Percentiles rank a stretch among this genome's conserved stretches.
These are phyloP conservation scores for Diaporthe humulicola DNA, from an alignment of 2,329 filamentous ascomycete genomes.

Conservation along the genomic window DNA sequence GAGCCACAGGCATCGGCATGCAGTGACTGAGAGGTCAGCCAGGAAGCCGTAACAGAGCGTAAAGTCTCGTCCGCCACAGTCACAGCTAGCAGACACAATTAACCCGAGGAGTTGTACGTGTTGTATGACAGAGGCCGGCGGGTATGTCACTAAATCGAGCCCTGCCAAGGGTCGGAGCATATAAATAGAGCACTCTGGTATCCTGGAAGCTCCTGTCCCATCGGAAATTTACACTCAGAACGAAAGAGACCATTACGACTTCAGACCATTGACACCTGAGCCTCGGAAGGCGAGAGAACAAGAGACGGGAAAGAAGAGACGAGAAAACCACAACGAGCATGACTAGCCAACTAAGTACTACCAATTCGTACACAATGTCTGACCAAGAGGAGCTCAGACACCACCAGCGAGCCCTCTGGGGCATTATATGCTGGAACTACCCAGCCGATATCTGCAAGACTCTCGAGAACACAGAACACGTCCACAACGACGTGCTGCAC, in stretches of 20 bases:
- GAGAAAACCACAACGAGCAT: background rate
- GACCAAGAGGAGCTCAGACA: background rate
- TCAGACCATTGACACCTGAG: background rate
- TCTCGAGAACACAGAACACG: background rate
- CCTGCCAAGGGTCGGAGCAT: background rate
- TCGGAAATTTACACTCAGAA: background rate
- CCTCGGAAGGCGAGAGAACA: background rate
- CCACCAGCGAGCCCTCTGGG: conserved; percentile 34
- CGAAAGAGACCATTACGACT: background rate
- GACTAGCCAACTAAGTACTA: background rate
- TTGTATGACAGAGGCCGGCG: background rate
- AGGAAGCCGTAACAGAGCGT: background rate
- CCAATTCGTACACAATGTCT: background rate
- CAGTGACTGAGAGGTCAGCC: background rate
- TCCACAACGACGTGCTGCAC: conserved; percentile 33
- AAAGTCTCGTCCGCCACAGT: background rate
- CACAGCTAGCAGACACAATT: background rate
- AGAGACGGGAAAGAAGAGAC: background rate
- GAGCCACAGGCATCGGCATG: background rate
- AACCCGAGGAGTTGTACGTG: background rate
- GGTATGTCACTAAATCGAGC: background rate
- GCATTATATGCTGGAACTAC: conserved; percentile 30
- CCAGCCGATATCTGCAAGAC: conserved; percentile 32
- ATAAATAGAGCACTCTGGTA: background rate
- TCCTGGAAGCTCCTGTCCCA: background rate